Conservation (phyloP, 345 rosid genomes). For the Lumnitzera littorea region DNA sequence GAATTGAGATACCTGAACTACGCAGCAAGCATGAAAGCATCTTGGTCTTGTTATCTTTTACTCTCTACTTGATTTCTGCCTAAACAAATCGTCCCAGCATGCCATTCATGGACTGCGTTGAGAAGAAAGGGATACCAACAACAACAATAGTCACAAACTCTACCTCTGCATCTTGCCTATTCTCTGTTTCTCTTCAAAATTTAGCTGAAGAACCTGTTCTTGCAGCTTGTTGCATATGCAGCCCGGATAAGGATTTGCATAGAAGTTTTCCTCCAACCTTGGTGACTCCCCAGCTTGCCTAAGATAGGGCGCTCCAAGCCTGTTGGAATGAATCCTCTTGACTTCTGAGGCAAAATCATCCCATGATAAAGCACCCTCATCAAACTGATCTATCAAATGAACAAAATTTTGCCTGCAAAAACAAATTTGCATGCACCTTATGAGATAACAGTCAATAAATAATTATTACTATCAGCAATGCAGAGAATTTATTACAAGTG, state of each 20-base stretch:
- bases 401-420: conserved; percentile 63
- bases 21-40: too few species aligned
- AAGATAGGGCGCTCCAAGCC: conserved; percentile 68
- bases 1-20: too few species aligned
- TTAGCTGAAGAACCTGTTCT: conserved; percentile 15
- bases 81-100: too few species aligned
- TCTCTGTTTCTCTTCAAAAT: conserved; percentile 22
- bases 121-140: background rate
- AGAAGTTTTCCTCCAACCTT: conserved; percentile 81
- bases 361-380: conserved; percentile 56
- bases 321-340: conserved; percentile 45
- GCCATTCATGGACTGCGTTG: too few species aligned
- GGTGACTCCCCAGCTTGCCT: conserved; percentile 62
- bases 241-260: conserved; percentile 85
- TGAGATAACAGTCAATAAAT: too few species aligned
- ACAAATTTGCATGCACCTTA: background rate
- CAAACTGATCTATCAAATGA: conserved; percentile 59
- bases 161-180: conserved; percentile 26
- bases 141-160: conserved; percentile 7
- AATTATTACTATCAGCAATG: too few species aligned
- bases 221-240: conserved; percentile 57
- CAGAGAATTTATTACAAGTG: background rate
- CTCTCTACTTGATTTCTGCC: too few species aligned
- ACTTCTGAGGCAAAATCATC: conserved; percentile 68
- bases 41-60: too few species aligned